Evolutionary conservation across 441 rosid species (phyloP).

Genomic region (Eugenia klotzschiana): DNA sequence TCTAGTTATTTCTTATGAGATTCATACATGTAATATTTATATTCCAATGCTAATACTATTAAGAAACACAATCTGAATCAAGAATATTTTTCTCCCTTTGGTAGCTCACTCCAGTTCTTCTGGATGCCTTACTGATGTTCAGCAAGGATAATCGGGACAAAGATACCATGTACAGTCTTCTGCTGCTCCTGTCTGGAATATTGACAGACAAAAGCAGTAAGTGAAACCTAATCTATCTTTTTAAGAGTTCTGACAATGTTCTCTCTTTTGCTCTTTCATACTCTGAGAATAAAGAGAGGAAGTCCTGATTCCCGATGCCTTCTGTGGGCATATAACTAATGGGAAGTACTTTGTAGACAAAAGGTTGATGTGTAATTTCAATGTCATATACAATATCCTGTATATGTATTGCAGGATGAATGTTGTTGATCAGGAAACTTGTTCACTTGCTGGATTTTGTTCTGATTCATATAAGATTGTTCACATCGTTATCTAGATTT

Average conservation of each 20-base stretch:
- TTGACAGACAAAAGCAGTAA: slow-evolving; percentile 58
- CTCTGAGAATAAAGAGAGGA: background rate
- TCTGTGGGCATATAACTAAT: background rate
- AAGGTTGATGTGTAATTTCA: background rate
- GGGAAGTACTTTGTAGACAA: background rate
- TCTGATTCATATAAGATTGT: background rate
- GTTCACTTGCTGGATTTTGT: background rate
- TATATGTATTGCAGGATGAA: background rate
- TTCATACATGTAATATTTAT: background rate
- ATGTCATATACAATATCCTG: background rate
- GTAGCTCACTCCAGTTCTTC: slow-evolving; percentile 57
- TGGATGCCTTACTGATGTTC: slow-evolving; percentile 47
- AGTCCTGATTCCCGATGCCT: background rate
- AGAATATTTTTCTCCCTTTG: background rate
- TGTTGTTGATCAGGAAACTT: background rate
- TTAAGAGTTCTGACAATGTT: background rate
- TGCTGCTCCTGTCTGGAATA: slow-evolving; percentile 68
- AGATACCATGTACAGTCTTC: slow-evolving; percentile 47
- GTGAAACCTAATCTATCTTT: background rate
- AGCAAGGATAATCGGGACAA: slow-evolving; percentile 34
- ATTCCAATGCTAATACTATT: background rate
- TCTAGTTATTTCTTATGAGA: background rate
- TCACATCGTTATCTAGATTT: background rate
- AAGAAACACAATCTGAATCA: background rate
- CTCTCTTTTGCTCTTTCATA: background rate